Conservation (phyloP, 1,139 yeast genomes). For the Debaryomycetaceae sp. region DNA sequence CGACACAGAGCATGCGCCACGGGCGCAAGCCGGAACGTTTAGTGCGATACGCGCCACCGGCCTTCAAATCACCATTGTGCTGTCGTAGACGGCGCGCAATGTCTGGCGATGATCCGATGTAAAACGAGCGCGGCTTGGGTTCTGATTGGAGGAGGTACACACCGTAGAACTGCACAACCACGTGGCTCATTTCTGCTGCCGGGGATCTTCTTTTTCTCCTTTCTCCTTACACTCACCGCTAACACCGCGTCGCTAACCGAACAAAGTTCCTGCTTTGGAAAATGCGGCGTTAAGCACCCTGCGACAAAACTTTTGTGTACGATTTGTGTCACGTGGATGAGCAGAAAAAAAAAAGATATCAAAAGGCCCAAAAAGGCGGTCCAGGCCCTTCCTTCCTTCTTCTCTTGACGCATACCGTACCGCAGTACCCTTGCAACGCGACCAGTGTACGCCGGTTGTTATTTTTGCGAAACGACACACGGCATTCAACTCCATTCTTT, state of each 20-base stretch:
- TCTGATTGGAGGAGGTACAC: slow-evolving; percentile 57
- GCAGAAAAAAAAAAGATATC: no score
- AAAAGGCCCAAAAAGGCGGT: no score
- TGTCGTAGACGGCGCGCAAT: slow-evolving; percentile 60
- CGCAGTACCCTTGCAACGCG: no score
- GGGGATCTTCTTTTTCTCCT: neutral
- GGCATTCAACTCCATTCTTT: no score
- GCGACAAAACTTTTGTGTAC: no score
- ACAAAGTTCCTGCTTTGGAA: no score
- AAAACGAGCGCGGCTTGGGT: slow-evolving; percentile 44
- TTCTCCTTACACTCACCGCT: neutral
- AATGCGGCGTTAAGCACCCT: no score
- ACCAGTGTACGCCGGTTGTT: no score
- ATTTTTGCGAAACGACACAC: no score
- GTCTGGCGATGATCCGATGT: slow-evolving; percentile 72
- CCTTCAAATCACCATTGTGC: slow-evolving; percentile 57
- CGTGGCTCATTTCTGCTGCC: slow-evolving; percentile 3
- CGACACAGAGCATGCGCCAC: slow-evolving; percentile 57
- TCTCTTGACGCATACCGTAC: no score
- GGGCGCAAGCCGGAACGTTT: slow-evolving; percentile 48
- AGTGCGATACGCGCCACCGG: slow-evolving; percentile 64
- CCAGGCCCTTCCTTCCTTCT: no score
- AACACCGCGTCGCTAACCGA: neutral
- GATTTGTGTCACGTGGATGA: no score
- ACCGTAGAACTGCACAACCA: slow-evolving; percentile 40